Evolutionary conservation across 306 rosid species (phyloP), one percentile per base, ranked within the genome.

Genomic region (Begonia masoniana): DNA sequence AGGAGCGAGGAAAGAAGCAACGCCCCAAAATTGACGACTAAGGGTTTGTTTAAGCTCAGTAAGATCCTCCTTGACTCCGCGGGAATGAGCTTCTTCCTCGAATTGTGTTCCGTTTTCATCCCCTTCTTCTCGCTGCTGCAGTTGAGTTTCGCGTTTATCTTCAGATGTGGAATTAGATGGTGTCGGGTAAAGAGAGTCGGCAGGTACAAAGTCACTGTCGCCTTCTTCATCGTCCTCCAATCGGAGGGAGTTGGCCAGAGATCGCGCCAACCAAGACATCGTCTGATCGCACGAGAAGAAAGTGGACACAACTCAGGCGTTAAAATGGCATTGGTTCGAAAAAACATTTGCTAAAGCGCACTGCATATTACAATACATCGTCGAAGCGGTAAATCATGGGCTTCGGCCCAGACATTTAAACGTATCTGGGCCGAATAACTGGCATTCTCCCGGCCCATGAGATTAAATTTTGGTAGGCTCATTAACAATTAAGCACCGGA

Each of bases 221-320:
- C 15, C 63, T 17, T 14, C 66, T 4, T 56, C 70, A 46, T 71
- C 79, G 5, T 48, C 83, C 26, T 82, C 92, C 41, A 91, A 51
- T 7, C 86, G 84, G 71, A 83, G 82, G 55, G 96, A 76, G 58
- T 77, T 67, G 53, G 86, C 68, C 19, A 91, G 75, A 41, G 99
- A 83, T 51, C 80, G 92, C 58, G 88, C 82, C 42, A 86, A 54
- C 99, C 99, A 86, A 62, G 99, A 82, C 96, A 88, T 82, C 19
- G 65, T 15, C 16, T 43, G 58, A 24, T 50, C 42, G 13, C 52
- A 50, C 57, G 50, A 41, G 41, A 23, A 2, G 51, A 41, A 61
- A 15, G 39, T 31, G 7, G 39, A 31, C 9, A 5, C 39, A 31
- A 31, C 5, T 5, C 39, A 31, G 39, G 8, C 7, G 39, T 7